Conservation (phyloP, 2,329 filamentous ascomycete genomes). For the Helicocarpus griseus region DNA sequence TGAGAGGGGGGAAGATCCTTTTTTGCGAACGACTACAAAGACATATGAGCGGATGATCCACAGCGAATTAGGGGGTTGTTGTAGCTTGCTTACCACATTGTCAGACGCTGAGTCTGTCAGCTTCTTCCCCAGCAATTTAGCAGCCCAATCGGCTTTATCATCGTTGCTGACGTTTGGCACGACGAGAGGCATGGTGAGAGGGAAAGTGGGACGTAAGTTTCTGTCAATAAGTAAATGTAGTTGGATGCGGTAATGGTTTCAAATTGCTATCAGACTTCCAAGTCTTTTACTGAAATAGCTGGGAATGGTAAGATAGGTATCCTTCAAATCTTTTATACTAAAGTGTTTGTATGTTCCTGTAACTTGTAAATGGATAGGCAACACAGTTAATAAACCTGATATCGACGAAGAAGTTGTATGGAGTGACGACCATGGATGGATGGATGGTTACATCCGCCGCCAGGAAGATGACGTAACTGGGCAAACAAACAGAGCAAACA, state of each 20-base stretch:
- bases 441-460: neutral
- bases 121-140: constrained; percentile 39
- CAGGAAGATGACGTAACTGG: neutral
- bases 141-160: constrained; percentile 33
- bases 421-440: neutral
- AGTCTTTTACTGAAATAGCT: no score
- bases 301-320: neutral
- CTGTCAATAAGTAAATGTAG: neutral
- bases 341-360: neutral
- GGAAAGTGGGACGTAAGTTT: no score
- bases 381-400: neutral
- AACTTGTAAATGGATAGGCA: neutral
- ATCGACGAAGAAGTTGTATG: neutral
- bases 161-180: constrained; percentile 33
- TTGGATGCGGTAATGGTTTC: no score
- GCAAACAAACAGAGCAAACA: neutral
- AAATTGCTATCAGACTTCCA: no score
- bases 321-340: neutral
- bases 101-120: constrained; percentile 27
- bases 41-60: neutral
- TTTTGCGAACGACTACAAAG: constrained; percentile 34
- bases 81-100: constrained; percentile 17
- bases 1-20: constrained; percentile 36
- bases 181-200: constrained; percentile 37
- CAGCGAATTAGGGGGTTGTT: neutral